Evolutionary conservation across 495 filamentous ascomycete genomes (phyloP), one percentile per base, ranked within the genome.

Genomic region (Podospora bellae-mahoneyi): DNA sequence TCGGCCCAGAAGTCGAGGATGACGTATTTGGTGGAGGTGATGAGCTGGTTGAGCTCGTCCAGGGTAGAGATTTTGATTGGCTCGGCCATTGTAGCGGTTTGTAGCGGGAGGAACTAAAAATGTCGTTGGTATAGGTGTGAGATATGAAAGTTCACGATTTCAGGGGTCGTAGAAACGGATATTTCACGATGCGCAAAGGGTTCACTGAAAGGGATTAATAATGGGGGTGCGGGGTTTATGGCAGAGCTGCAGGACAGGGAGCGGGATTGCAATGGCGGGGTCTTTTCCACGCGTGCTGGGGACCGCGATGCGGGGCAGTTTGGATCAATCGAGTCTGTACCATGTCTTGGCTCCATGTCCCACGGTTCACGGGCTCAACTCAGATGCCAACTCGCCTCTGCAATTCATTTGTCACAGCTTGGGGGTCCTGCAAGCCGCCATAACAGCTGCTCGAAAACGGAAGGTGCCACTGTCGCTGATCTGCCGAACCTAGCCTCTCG

Each of bases 1-100:
- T 83, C 81, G 9, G 87, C 87, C 75, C 81, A 83, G 79, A 89
- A 82, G 70, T 83, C 80, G 26, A 82, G 69, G 53, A 77, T 74
- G 39, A 82, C 77, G 77, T 82, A 82, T 20, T 77, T 81, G 20
- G 75, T 77, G 3, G 75, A 62, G 0, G 71, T 20, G 68, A 78
- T 72, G 64, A 82, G 77, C 9, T 70, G 44, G 18, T 74, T 60
- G 56, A 83, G 76, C 64, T 77, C 73, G 5, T 56, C 54, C 60
- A 69, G 68, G 4, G 78, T 72, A 64, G 67, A 71, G 69, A 82
- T 71, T 70, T 44, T 4, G 39, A 59, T 60, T 54, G 60, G 20
- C 9, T 73, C 62, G 65, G 72, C 57, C 71, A 72, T 72, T 69
- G 28, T 69, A 32, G 61, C 0, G 57, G 39, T n/a, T 64, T 30